Percentiles rank a stretch among this genome's conserved stretches.
Conservation (phyloP, 176 grass and related monocot species). For the Puccinellia tenuiflora region DNA sequence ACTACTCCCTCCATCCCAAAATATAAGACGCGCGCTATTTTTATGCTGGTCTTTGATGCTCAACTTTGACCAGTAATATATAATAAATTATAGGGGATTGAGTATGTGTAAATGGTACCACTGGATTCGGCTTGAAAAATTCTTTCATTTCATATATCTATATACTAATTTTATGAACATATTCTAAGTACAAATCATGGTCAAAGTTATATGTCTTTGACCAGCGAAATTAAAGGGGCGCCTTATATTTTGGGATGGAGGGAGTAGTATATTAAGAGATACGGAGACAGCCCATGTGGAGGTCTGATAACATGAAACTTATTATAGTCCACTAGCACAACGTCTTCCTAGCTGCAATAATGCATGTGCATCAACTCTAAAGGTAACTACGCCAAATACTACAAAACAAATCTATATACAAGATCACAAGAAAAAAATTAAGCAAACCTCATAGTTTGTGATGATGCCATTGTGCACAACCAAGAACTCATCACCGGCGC, state of each 20-base stretch:
- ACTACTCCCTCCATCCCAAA: not conserved
- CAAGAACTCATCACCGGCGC: slow-evolving; percentile 72
- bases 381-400: not conserved
- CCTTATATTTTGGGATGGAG: too few relatives aligned
- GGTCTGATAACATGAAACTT: not conserved
- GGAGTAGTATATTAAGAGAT: slow-evolving; percentile 1
- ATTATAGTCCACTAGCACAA: slow-evolving; percentile 15
- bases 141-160: too few relatives aligned
- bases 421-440: not conserved
- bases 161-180: too few relatives aligned
- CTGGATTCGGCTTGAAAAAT: too few relatives aligned
- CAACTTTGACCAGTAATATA: too few relatives aligned
- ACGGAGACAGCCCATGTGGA: slow-evolving; percentile 32
- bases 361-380: slow-evolving; percentile 28
- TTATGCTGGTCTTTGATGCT: too few relatives aligned
- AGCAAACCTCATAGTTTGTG: slow-evolving; percentile 93
- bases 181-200: too few relatives aligned
- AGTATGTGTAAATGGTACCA: too few relatives aligned
- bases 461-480: slow-evolving; percentile 99
- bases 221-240: too few relatives aligned
- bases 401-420: not conserved
- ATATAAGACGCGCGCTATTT: too few relatives aligned
- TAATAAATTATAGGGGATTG: too few relatives aligned
- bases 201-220: too few relatives aligned
- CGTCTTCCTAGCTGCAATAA: slow-evolving; percentile 18